Base-by-base conservation (phyloP, 441 rosid species). In the Gossypium davidsonii region DNA sequence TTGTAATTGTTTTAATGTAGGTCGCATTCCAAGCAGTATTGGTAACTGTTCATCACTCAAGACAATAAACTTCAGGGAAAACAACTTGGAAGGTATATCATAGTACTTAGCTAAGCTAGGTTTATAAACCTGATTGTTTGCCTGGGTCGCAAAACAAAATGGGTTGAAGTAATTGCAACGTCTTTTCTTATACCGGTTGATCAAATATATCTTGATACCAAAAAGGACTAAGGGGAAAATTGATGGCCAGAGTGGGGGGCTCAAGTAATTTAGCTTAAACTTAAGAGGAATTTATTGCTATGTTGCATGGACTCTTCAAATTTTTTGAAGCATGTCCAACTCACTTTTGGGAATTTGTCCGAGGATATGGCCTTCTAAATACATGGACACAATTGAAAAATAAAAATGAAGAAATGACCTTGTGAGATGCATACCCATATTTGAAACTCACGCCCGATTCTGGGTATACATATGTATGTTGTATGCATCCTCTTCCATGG, bases 1-100 rank as follows among this genome's bases (percentile, higher is more conserved):
- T 9, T 46, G 11, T 46, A 46, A 46, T 46, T 10, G 11, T 46
- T 53, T 18, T 8, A 6, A 1, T 52, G 57, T 52, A 46, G 81
- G 77, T 37, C 46, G 3, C 21, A 64, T 78, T 39, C 68, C 76
- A 6, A 64, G 21, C 17, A 60, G 72, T 12, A 39, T 78, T 11
- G 75, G 75, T n/a, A 81, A 73, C 59, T 44, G 77, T 6, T 72
- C 79, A 3, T 44, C 26, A 66, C 63, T 78, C 4, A 4, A 37
- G 44, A 4, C 42, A 1, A 25, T 81, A 3, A 39, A 49, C 42
- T 52, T 81, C 12, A 52, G 70, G 2, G 6, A 20, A 5, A 81
- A 81, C 70, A 26, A 63, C 51, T 39, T 80, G 46, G 17, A 10
- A 62, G 83, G 79, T 77, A 61, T 65, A 2, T 18, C 4, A 12